These are phyloP conservation scores for Agaricus subrufescens DNA, from an alignment of 768 basidiomycete genomes.

Conservation along the genomic window DNA sequence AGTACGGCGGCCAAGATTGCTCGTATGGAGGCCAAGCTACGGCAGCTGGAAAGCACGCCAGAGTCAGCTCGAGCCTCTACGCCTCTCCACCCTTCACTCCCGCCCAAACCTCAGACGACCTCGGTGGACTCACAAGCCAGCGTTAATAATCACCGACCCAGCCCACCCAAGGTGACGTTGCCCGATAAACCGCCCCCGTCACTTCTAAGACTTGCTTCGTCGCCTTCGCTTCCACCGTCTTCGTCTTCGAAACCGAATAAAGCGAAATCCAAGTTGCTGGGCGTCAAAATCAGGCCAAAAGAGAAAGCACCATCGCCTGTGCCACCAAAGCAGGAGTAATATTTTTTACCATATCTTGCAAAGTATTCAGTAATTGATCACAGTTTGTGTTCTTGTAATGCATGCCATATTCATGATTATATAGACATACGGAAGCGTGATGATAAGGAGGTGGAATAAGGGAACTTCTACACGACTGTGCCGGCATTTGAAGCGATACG, in stretches of 20 bases:
- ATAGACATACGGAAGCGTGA: slow-evolving; percentile 13
- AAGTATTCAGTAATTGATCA: neutral
- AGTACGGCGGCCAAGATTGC: slow-evolving; percentile 91
- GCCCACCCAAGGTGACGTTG: neutral
- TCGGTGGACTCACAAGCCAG: neutral
- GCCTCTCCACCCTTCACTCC: slow-evolving; percentile 11
- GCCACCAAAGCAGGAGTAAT: slow-evolving; percentile 1
- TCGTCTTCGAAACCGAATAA: slow-evolving; percentile 2
- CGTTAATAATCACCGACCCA: neutral
- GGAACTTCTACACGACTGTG: slow-evolving; percentile 76
- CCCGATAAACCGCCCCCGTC: neutral
- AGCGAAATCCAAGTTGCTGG: slow-evolving; percentile 25
- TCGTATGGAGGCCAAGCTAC: slow-evolving; percentile 92
- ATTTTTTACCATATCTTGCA: neutral
- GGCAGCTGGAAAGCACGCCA: slow-evolving; percentile 55
- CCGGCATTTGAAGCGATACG: slow-evolving; percentile 99
- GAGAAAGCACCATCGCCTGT: slow-evolving; percentile 12
- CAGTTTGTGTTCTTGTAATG: neutral
- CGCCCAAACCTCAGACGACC: slow-evolving; percentile 6
- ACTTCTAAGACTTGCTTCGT: neutral
- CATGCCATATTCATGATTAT: slow-evolving; percentile 15
- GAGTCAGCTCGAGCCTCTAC: slow-evolving; percentile 6
- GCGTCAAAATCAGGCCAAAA: slow-evolving; percentile 39
- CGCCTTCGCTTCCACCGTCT: neutral
- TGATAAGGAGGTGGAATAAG: slow-evolving; percentile 12